Conservation (phyloP, 345 rosid genomes). For the Geranium brycei region DNA sequence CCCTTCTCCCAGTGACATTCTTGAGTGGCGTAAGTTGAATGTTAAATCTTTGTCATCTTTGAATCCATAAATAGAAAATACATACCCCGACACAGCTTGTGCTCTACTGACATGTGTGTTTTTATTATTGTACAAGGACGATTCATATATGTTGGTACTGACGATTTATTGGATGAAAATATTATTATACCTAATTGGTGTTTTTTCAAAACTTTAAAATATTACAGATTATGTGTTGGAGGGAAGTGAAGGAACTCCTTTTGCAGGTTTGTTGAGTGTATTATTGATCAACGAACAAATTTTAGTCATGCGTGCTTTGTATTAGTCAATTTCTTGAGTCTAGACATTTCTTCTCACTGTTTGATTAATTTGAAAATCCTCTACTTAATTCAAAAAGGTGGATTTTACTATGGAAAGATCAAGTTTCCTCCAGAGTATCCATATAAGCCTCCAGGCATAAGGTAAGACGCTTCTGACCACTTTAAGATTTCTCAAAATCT, state of each 20-base stretch:
- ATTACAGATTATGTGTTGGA: slow-evolving; percentile 81
- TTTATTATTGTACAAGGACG: not conserved
- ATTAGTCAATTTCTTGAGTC: slow-evolving; percentile 6
- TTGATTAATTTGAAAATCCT: not conserved
- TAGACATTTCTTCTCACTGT: slow-evolving; percentile 4
- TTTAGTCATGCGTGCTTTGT: slow-evolving; percentile 4
- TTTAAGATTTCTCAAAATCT: not conserved
- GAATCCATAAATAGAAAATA: no score
- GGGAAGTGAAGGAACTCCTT: slow-evolving; percentile 94
- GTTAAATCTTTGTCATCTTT: not conserved
- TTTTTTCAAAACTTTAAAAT: slow-evolving; percentile 4
- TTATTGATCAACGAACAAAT: not conserved
- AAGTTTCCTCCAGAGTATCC: slow-evolving; percentile 97
- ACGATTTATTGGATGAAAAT: not conserved
- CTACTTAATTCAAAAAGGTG: slow-evolving; percentile 30
- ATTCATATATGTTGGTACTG: not conserved
- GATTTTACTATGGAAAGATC: slow-evolving; percentile 90
- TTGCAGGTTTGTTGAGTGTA: slow-evolving; percentile 49
- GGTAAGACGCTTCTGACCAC: slow-evolving; percentile 32
- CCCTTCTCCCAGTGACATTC: slow-evolving; percentile 85
- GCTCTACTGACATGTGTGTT: not conserved
- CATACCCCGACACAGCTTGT: not conserved
- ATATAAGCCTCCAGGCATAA: slow-evolving; percentile 95
- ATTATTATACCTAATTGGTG: slow-evolving; percentile 5
- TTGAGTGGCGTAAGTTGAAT: slow-evolving; percentile 87